Base-by-base conservation (phyloP, 2,329 filamentous ascomycete genomes). In the Colletotrichum tabaci region DNA sequence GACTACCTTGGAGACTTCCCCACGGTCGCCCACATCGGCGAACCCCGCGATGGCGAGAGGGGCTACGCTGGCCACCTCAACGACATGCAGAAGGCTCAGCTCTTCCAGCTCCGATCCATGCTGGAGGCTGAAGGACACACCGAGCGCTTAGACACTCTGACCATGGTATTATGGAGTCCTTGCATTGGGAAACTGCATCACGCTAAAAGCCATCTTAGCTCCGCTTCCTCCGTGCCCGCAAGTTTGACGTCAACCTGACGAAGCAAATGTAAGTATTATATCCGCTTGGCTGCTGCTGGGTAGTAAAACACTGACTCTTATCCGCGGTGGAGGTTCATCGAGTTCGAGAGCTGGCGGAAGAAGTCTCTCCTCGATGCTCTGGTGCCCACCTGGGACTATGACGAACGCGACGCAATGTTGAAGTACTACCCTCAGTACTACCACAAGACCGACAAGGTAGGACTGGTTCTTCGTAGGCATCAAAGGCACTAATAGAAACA, bases 391-490 rank as follows among this genome's bases (percentile, higher is more conserved):
- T 98, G 97, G 87, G 91, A 96, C 71, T 98, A 98, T 86, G 88
- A 88, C 74, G 95, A 98, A 88, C 96, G 96, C 84, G 79, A 89
- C 66, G 82, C 96, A 80, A 89, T 99, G 70, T 94, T 94, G 83
- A 87, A 96, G 84, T 98, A 93, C 88, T 99, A 99, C 85, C 94
- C 94, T 60, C 96, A 99, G 85, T 99, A 96, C 87, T 99, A 99
- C 87, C 96, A 99, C 90, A 98, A 98, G 87, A 96, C 91, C 13
- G 94, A 96, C 84, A 95, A 94, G 85, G 91, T 92, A 82, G 67
- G 78, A 46, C 12, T 9, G 21, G 23, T 4, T 7, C 26, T 1
- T 30, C 5, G 26, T 30, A 1, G 1, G 6, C 26, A 30, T 30
- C 26, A 30, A 30, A 6, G 26, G 5, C 26, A 1, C 26, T 30